A percentile compares a stretch with the other conserved stretches of the same genome.
Conservation (phyloP, 2,329 filamentous ascomycete species). For the Xylaria multiplex region DNA sequence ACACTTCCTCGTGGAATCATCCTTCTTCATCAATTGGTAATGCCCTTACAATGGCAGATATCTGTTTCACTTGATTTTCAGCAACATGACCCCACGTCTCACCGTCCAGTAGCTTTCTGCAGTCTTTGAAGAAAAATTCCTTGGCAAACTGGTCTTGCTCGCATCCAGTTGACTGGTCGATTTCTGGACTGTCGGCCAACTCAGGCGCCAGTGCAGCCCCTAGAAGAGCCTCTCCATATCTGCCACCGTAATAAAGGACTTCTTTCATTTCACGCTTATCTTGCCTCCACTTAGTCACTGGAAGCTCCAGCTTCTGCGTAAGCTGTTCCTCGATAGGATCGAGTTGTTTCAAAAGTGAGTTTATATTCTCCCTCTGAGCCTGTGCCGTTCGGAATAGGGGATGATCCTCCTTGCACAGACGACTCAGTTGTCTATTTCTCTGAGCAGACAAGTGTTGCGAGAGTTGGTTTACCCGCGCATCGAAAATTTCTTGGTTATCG, state of each 20-base stretch:
- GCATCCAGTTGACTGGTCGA: slow-evolving; percentile 34
- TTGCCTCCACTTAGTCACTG: slow-evolving; percentile 47
- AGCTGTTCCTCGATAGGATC: slow-evolving; percentile 44
- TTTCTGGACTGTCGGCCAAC: slow-evolving; percentile 28
- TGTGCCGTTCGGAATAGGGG: slow-evolving; percentile 43
- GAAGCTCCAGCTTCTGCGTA: slow-evolving; percentile 41
- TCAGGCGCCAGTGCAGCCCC: slow-evolving; percentile 43
- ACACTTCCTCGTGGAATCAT: background rate
- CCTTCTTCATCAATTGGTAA: slow-evolving; percentile 21
- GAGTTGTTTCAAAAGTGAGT: slow-evolving; percentile 46
- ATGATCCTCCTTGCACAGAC: slow-evolving; percentile 40
- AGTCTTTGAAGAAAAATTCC: slow-evolving; percentile 50
- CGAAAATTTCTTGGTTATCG: slow-evolving; percentile 28
- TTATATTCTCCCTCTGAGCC: slow-evolving; percentile 40
- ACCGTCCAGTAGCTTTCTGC: slow-evolving; percentile 34
- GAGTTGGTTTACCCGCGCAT: slow-evolving; percentile 35
- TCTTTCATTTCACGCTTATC: slow-evolving; percentile 49
- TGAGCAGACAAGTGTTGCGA: slow-evolving; percentile 13
- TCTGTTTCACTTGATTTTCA: slow-evolving; percentile 41
- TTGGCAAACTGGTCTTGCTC: slow-evolving; percentile 46
- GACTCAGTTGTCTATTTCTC: background rate
- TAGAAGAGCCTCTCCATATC: slow-evolving; percentile 48
- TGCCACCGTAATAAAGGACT: slow-evolving; percentile 47
- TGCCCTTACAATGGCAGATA: slow-evolving; percentile 41
- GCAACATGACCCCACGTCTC: slow-evolving; percentile 47